Evolutionary conservation across 2,329 filamentous ascomycete species (phyloP).

Genomic region (Rhytidhysteron rufulum): DNA sequence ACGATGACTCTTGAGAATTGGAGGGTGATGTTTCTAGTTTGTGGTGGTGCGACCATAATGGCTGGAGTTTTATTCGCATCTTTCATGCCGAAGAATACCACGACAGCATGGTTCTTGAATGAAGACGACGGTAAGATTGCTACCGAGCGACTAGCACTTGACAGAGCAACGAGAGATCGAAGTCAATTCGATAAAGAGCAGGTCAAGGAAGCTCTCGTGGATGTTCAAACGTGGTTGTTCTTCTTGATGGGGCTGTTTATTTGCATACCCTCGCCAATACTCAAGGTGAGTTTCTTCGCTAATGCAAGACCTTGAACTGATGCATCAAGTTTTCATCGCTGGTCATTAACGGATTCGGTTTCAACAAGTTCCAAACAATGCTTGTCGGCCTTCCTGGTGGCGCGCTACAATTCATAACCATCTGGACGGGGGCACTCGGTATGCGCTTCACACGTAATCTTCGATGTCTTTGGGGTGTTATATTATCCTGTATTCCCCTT

Average conservation of each 20-base stretch:
- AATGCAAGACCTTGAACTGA: too few species aligned
- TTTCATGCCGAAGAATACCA: slow-evolving; percentile 45
- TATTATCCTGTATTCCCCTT: slow-evolving; percentile 41
- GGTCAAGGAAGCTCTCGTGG: slow-evolving; percentile 42
- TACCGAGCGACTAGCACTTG: slow-evolving; percentile 32
- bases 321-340: slow-evolving; percentile 48
- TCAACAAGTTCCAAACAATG: slow-evolving; percentile 43
- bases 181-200: slow-evolving; percentile 44
- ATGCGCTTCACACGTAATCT: slow-evolving; percentile 39
- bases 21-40: slow-evolving; percentile 49
- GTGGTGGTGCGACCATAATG: slow-evolving; percentile 44
- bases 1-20: slow-evolving; percentile 41
- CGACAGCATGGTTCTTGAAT: slow-evolving; percentile 49
- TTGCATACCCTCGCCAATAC: slow-evolving; percentile 45
- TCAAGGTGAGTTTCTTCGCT: too few species aligned
- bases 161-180: slow-evolving; percentile 41
- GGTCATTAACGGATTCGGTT: too few species aligned
- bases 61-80: slow-evolving; percentile 45
- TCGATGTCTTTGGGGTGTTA: slow-evolving; percentile 38
- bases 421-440: slow-evolving; percentile 45
- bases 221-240: slow-evolving; percentile 46
- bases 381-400: slow-evolving; percentile 48
- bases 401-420: slow-evolving; percentile 43
- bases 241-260: slow-evolving; percentile 46
- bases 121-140: slow-evolving; percentile 42